Conservation (phyloP, 805 yeast genomes). For the Saccharomycopsis fermentans region DNA sequence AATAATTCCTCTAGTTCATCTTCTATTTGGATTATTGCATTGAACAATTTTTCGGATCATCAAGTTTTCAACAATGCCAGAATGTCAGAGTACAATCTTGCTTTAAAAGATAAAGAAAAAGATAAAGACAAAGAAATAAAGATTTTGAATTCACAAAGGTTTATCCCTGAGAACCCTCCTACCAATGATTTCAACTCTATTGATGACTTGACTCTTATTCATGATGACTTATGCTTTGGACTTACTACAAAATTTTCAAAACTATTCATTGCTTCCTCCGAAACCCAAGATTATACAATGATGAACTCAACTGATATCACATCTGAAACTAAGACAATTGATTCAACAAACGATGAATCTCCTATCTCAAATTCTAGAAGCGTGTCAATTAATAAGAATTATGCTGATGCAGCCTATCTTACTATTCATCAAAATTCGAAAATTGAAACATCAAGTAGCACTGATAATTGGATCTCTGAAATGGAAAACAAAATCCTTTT, state of each 20-base stretch:
- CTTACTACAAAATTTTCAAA: constrained; percentile 38
- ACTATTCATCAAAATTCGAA: not conserved
- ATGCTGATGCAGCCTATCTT: not conserved
- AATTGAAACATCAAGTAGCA: constrained; percentile 25
- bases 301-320: not conserved
- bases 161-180: not conserved
- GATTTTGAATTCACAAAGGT: constrained; percentile 4
- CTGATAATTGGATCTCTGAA: constrained; percentile 15
- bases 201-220: constrained; percentile 16
- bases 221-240: constrained; percentile 41
- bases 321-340: not conserved
- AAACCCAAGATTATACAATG: not conserved
- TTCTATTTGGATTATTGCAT: constrained; percentile 29
- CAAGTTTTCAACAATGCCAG: constrained; percentile 20
- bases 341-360: constrained; percentile 15
- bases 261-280: constrained; percentile 26
- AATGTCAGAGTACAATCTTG: not conserved
- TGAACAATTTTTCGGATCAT: constrained; percentile 37
- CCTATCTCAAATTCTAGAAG: constrained; percentile 18
- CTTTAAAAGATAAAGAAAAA: constrained; percentile 17
- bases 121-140: constrained; percentile 17
- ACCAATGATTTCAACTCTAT: constrained; percentile 15
- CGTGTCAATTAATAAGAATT: not conserved
- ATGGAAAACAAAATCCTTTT: constrained; percentile 20
- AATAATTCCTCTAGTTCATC: constrained; percentile 20